phyloP scores from a whole-genome alignment of 352 stramenopile species.

The Ophiocytium majus region DNA sequence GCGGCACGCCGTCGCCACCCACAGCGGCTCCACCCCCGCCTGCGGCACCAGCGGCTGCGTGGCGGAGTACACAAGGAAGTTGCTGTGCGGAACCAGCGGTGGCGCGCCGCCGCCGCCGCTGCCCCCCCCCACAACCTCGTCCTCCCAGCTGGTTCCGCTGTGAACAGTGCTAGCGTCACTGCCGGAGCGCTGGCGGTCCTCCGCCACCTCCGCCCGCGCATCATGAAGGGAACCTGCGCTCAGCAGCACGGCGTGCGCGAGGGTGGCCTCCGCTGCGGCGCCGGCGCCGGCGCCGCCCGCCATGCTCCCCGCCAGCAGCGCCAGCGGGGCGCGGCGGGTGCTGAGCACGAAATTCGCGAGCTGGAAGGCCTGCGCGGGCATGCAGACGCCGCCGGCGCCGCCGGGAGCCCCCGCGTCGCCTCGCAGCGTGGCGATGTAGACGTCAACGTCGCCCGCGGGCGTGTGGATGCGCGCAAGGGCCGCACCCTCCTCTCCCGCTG shows the following conservation, averaged over 20 bases:
- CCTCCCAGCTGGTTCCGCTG: no score
- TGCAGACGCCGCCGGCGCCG: background rate
- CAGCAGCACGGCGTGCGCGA: background rate
- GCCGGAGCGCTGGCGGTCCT: no score
- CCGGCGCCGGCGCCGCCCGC: background rate
- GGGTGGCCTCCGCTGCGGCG: no score
- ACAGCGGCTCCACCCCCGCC: background rate
- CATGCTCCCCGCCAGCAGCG: background rate
- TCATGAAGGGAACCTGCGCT: background rate
- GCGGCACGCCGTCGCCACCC: background rate
- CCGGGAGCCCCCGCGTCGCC: background rate
- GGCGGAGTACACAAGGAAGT: background rate
- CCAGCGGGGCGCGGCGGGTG: background rate
- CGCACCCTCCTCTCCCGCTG: background rate
- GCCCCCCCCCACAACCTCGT: no score
- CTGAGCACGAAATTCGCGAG: background rate
- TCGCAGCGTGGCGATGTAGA: background rate
- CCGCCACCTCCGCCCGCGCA: background rate
- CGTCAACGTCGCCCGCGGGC: background rate
- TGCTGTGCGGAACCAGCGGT: background rate
- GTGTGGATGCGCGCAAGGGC: background rate
- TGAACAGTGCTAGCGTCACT: no score
- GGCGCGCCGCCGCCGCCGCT: background rate
- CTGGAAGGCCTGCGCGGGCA: background rate
- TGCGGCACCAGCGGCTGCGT: background rate